Evolutionary conservation across 2,329 filamentous ascomycete species (phyloP), one percentile per base, ranked within the genome.

Genomic region (Juglanconis oblonga): DNA sequence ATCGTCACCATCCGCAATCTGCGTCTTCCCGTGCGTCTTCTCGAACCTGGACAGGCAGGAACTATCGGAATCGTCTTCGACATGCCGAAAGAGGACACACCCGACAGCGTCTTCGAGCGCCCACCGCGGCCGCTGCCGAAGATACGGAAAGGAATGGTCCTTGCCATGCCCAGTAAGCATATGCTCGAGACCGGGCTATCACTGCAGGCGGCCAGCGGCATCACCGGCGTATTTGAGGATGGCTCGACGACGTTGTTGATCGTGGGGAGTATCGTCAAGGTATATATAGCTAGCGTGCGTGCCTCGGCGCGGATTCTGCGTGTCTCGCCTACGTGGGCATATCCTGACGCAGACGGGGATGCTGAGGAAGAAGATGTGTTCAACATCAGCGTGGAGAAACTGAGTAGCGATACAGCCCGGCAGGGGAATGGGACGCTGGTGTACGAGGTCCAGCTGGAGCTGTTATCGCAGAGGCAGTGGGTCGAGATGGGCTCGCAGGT

Each of bases 1-100:
- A 86, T 98, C 56, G 87, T 91, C 49, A 98, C 93, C 67, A 87
- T 97, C 48, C 88, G 94, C 29, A 96, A 97, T 67, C 79, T 99
- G 8, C 86, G 94, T 5, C 79, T 97, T 3, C 91, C 94, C 0
- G 92, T 97, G 0, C 85, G 86, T 51, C 85, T 82, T 0, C 81
- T 98, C 7, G 82, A 87, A 54, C 82, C 87, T 14, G 92, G 91
- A 9, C 94, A 99, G 74, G 92, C 94, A 5, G 95, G 94, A 1
- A 97, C 93, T 0, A 83, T 99, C 57, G 94, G 93, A 0, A 79
- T 98, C 54, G 81, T 89, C 3, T 81, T 89, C n/a, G 77, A 82
- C 36, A 69, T 74, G 4, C 67, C 73, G 1, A 63, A 71, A 14
- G 71, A 74, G 31, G 71, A 72, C n/a, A 51, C 65, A 4, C 67